Conservation (phyloP, 306 rosid genomes). For the Trifolium subterraneum region DNA sequence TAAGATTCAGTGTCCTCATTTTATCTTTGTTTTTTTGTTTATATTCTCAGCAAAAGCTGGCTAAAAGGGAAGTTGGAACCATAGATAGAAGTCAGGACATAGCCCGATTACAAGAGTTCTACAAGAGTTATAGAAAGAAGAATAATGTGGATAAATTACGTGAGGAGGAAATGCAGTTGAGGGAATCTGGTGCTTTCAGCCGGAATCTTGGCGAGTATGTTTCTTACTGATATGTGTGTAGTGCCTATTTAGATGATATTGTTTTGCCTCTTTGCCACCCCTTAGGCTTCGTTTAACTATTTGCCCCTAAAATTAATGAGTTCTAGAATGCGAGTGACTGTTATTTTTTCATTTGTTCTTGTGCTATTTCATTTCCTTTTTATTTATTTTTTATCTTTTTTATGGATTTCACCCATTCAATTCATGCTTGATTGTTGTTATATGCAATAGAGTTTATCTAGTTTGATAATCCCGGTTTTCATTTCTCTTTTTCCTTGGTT, state of each 20-base stretch:
- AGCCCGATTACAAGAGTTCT: slow-evolving; percentile 80
- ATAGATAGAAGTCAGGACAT: slow-evolving; percentile 92
- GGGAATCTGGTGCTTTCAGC: slow-evolving; percentile 87
- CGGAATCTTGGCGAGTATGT: slow-evolving; percentile 93
- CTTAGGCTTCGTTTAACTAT: background rate
- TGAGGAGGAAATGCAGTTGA: slow-evolving; percentile 81
- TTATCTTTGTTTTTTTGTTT: slow-evolving; percentile 38
- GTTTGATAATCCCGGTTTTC: slow-evolving; percentile 14
- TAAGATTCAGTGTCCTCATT: slow-evolving; percentile 7
- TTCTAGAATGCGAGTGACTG: background rate
- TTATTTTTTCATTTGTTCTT: background rate
- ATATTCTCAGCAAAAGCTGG: slow-evolving; percentile 85
- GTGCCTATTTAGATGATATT: slow-evolving; percentile 22
- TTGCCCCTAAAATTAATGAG: background rate
- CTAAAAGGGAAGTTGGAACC: slow-evolving; percentile 76
- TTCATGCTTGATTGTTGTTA: slow-evolving; percentile 23
- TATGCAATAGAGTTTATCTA: slow-evolving; percentile 10
- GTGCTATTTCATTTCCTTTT: slow-evolving; percentile 15
- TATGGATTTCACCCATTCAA: background rate
- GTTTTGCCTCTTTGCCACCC: slow-evolving; percentile 17
- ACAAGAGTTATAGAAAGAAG: slow-evolving; percentile 75
- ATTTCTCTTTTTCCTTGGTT: background rate
- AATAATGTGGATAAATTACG: slow-evolving; percentile 75
- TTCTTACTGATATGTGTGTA: slow-evolving; percentile 31
- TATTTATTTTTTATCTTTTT: no score